Percentiles rank a stretch among this genome's conserved stretches.
These are phyloP conservation scores for Populus pruinosa DNA, from an alignment of 345 rosid genomes.

Conservation along the genomic window DNA sequence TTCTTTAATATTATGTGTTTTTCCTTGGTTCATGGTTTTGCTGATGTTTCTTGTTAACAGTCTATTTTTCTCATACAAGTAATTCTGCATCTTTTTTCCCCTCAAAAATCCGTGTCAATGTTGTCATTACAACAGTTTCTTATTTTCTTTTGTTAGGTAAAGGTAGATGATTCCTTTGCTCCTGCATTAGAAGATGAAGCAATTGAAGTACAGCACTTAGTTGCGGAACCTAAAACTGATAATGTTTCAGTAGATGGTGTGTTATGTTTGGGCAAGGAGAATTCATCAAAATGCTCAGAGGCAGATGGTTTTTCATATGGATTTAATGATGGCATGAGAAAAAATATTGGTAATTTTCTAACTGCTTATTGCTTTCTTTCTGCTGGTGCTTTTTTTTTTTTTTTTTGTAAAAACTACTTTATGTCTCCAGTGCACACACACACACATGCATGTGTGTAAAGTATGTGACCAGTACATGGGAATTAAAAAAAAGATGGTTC, in stretches of 20 bases:
- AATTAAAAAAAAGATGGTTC: background rate
- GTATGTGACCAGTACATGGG: too few species aligned
- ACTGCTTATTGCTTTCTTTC: slow-evolving; percentile 3
- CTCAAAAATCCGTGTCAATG: slow-evolving; percentile 1
- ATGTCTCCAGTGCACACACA: too few species aligned
- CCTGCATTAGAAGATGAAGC: slow-evolving; percentile 44
- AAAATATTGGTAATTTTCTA: slow-evolving; percentile 37
- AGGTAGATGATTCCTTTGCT: slow-evolving; percentile 43
- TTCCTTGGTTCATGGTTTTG: slow-evolving; percentile 1
- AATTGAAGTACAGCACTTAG: slow-evolving; percentile 37
- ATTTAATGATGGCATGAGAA: slow-evolving; percentile 41
- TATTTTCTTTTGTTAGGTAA: slow-evolving; percentile 24
- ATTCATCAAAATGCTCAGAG: slow-evolving; percentile 38
- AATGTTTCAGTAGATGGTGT: slow-evolving; percentile 47
- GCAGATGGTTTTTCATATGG: slow-evolving; percentile 47
- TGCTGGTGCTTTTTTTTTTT: slow-evolving; percentile 1
- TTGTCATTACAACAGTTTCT: background rate
- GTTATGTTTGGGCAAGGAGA: slow-evolving; percentile 48
- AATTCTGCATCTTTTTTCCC: background rate
- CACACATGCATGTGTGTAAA: too few species aligned
- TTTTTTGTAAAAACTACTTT: background rate
- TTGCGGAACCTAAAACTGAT: slow-evolving; percentile 51
- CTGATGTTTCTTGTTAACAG: background rate
- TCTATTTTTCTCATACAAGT: background rate
- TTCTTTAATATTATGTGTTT: background rate